phyloP scores from a whole-genome alignment of 176 grass and related monocot genomes.

The Eragrostis curvula region DNA sequence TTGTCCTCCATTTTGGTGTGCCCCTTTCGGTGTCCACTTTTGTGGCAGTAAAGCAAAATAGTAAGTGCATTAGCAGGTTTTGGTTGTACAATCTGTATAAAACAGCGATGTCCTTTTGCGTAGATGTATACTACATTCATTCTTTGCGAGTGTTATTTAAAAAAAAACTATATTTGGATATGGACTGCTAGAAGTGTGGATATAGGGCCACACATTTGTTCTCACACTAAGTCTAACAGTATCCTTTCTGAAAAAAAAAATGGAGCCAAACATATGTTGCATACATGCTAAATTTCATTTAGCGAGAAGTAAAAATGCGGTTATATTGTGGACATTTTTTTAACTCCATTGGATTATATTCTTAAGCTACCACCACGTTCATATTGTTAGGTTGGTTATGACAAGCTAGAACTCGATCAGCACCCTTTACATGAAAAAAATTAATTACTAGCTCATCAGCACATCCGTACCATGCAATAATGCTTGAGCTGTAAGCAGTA shows the following conservation, averaged over 20 bases:
- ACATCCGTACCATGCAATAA: conserved; percentile 50
- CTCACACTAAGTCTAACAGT: background rate
- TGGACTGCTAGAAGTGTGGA: background rate
- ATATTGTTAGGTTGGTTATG: background rate
- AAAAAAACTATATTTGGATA: background rate
- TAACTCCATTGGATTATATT: background rate
- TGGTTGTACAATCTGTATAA: background rate
- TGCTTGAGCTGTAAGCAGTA: conserved; percentile 8
- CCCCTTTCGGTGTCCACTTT: background rate
- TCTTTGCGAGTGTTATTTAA: background rate
- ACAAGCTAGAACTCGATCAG: background rate
- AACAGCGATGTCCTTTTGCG: background rate
- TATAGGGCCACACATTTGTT: background rate
- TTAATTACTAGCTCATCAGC: background rate
- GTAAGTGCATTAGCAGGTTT: background rate
- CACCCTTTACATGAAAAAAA: background rate
- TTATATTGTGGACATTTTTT: background rate
- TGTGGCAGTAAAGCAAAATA: conserved; percentile 1
- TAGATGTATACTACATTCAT: background rate
- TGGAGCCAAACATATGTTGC: background rate
- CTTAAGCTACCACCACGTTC: background rate
- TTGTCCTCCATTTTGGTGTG: background rate
- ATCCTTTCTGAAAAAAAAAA: background rate
- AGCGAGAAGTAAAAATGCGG: background rate
- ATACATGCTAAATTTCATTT: background rate